Conservation (phyloP, 352 stramenopile species). For the Phytophthora capsici region DNA sequence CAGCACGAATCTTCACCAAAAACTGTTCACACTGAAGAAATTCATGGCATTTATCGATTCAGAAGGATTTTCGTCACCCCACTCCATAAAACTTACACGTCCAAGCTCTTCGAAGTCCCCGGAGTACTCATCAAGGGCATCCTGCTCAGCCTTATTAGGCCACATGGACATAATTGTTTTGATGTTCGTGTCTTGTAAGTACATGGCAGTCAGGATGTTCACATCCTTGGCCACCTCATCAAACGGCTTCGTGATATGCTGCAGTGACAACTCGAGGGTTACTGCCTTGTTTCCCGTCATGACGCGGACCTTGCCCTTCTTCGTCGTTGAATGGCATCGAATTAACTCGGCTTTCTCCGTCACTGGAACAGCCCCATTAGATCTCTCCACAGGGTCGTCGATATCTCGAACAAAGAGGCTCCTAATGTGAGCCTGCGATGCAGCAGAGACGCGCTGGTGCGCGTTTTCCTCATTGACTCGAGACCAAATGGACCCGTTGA, state of each 20-base stretch:
- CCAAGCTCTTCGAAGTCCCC: constrained; percentile 23
- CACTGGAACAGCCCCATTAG: constrained; percentile 2
- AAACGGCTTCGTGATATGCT: constrained; percentile 24
- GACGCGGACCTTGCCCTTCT: constrained; percentile 17
- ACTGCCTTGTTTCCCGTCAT: constrained; percentile 34
- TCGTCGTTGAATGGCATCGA: neutral
- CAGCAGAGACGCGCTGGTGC: constrained; percentile 10
- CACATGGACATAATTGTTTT: constrained; percentile 43
- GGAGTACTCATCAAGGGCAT: constrained; percentile 28
- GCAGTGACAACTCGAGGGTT: constrained; percentile 32
- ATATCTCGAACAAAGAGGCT: constrained; percentile 19
- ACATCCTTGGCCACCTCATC: constrained; percentile 29
- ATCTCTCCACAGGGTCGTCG: neutral
- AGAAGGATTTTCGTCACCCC: neutral
- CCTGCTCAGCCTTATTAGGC: constrained; percentile 34
- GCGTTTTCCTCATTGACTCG: constrained; percentile 13
- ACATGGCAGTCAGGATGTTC: constrained; percentile 34
- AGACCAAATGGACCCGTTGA: constrained; percentile 27
- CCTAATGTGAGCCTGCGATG: constrained; percentile 14
- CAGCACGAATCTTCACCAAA: constrained; percentile 26
- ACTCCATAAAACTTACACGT: constrained; percentile 19
- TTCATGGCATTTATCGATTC: neutral
- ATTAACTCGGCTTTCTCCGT: neutral
- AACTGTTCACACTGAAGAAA: constrained; percentile 37
- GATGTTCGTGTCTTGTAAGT: constrained; percentile 34